Evolutionary conservation across 805 yeast genomes (phyloP).

Genomic region (Saccharomycopsis malanga): DNA sequence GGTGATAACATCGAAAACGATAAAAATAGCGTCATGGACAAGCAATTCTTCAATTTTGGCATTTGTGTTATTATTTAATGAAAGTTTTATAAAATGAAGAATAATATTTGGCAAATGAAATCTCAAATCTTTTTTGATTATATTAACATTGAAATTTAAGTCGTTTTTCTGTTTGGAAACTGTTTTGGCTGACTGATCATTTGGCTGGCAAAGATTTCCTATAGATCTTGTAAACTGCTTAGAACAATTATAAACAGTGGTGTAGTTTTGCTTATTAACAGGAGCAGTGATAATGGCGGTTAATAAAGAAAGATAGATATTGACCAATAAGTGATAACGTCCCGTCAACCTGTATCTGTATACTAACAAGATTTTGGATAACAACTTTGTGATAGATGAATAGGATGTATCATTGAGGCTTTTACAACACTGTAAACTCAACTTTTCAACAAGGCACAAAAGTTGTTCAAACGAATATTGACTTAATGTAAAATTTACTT

Average conservation of each 20-base stretch:
- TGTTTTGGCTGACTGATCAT: conserved; percentile 29
- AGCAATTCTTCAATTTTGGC: conserved; percentile 42
- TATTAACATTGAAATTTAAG: conserved; percentile 48
- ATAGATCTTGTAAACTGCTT: conserved; percentile 50
- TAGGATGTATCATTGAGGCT: background rate
- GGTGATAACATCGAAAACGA: conserved; percentile 64
- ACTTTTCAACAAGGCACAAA: background rate
- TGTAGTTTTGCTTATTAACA: background rate
- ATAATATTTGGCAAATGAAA: conserved; percentile 55
- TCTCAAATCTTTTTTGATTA: conserved; percentile 55
- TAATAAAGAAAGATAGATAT: conserved; percentile 44
- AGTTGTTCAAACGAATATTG: conserved; percentile 20
- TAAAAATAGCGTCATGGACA: conserved; percentile 44
- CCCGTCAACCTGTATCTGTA: conserved; percentile 66
- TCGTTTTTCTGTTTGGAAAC: conserved; percentile 28
- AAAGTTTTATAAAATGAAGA: conserved; percentile 48
- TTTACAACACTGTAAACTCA: too few relatives aligned
- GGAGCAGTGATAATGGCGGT: background rate
- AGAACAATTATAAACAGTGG: conserved; percentile 32
- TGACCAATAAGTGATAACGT: conserved; percentile 62
- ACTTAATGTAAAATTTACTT: conserved; percentile 7
- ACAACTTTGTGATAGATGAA: conserved; percentile 36
- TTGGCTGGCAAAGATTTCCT: conserved; percentile 71
- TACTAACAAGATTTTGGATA: conserved; percentile 55
- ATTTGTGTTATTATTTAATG: conserved; percentile 44